Percentiles rank a stretch among this genome's conserved stretches.
phyloP scores from a whole-genome alignment of 2,329 filamentous ascomycete genomes.

The Xylariaceae sp. region DNA sequence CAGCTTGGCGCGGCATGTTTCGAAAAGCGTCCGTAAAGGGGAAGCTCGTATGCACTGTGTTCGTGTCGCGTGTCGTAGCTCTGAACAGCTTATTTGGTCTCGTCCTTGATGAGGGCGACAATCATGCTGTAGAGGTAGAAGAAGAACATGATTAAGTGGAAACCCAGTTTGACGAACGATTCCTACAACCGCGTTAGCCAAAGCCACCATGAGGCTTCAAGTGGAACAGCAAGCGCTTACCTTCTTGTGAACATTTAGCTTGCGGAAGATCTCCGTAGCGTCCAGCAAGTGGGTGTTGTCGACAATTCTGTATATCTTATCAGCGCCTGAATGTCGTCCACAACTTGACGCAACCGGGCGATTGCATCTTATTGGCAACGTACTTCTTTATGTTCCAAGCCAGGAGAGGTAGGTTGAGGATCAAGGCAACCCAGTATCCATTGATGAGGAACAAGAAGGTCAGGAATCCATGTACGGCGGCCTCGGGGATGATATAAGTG shows the following conservation, averaged over 20 bases:
- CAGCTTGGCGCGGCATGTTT: neutral
- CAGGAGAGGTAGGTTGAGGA: conserved; percentile 88
- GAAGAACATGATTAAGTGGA: conserved; percentile 99
- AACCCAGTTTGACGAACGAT: conserved; percentile 98
- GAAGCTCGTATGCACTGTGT: conserved; percentile 6
- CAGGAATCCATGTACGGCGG: conserved; percentile 92
- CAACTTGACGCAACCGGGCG: too few species aligned
- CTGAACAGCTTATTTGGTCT: conserved; percentile 63
- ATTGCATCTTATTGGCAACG: too few species aligned
- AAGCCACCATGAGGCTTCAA: neutral
- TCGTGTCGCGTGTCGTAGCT: conserved; percentile 3
- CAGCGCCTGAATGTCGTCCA: too few species aligned
- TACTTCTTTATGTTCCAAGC: conserved; percentile 98
- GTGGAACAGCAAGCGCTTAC: conserved; percentile 39
- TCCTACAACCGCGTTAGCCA: conserved; percentile 54
- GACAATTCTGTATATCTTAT: conserved; percentile 63
- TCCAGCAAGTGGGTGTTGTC: conserved; percentile 97
- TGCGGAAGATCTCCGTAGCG: conserved; percentile 98
- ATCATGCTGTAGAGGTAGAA: conserved; percentile 99
- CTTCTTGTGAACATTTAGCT: conserved; percentile 99
- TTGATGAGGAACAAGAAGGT: conserved; percentile 97
- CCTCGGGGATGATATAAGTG: conserved; percentile 98
- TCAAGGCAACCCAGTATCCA: conserved; percentile 92
- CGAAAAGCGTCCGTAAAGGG: neutral
- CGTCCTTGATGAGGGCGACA: conserved; percentile 92